phyloP scores from a whole-genome alignment of 176 grass and related monocot genomes.

The Echinochloa phyllopogon region DNA sequence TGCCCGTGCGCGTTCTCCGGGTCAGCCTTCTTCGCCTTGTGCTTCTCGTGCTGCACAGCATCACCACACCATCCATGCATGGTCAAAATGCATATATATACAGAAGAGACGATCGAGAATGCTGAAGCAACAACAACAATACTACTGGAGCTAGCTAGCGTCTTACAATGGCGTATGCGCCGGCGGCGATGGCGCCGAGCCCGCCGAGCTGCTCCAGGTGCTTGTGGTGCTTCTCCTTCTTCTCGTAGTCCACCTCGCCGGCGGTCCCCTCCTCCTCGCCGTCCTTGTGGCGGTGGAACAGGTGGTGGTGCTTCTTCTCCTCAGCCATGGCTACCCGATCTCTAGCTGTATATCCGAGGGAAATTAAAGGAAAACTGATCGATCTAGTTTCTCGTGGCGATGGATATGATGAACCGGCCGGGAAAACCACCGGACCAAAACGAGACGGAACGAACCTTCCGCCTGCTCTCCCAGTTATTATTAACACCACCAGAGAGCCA shows the following conservation, averaged over 20 bases:
- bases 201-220: slow-evolving; percentile 60
- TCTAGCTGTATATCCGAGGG: not conserved
- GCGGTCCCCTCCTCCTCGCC: slow-evolving; percentile 39
- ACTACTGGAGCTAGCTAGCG: not conserved
- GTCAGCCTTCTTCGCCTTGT: slow-evolving; percentile 69
- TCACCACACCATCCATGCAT: not conserved
- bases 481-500: not conserved
- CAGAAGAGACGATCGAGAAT: too few relatives aligned
- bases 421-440: not conserved
- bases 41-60: slow-evolving; percentile 91
- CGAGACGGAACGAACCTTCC: not conserved
- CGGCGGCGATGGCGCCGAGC: slow-evolving; percentile 61
- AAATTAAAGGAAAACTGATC: not conserved
- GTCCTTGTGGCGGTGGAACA: slow-evolving; percentile 67
- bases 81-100: too few relatives aligned
- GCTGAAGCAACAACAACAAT: too few relatives aligned
- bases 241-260: slow-evolving; percentile 55
- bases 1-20: slow-evolving; percentile 59
- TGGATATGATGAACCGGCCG: not conserved
- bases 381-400: not conserved
- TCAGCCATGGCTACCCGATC: slow-evolving; percentile 43
- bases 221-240: slow-evolving; percentile 79
- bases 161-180: slow-evolving; percentile 63
- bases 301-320: slow-evolving; percentile 66
- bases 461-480: not conserved